phyloP scores from a whole-genome alignment of 202 grass and related monocot species.

The Tripidium arundinaceum region DNA sequence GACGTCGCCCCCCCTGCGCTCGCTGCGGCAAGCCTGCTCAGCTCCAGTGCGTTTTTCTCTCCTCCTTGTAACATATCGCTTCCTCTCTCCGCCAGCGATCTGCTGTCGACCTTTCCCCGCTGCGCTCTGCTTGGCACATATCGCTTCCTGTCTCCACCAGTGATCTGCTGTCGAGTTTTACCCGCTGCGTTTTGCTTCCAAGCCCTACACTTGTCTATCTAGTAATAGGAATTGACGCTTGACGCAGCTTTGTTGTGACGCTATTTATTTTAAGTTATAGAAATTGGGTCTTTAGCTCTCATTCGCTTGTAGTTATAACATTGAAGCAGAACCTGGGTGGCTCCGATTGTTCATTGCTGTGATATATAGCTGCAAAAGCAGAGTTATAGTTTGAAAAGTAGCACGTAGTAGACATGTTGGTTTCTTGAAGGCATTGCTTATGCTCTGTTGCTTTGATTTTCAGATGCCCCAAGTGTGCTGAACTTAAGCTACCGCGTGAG shows the following conservation, averaged over 20 bases:
- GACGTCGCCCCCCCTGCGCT: constrained; percentile 52
- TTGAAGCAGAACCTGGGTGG: background rate
- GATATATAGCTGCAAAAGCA: background rate
- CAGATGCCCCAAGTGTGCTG: constrained; percentile 84
- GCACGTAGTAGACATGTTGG: background rate
- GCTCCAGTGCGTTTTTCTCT: constrained; percentile 52
- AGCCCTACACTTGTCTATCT: background rate
- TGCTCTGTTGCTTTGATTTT: constrained; percentile 30
- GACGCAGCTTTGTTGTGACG: background rate
- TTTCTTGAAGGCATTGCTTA: background rate
- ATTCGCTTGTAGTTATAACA: background rate
- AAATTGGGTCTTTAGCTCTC: background rate
- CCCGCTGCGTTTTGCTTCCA: background rate
- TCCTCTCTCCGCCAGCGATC: background rate
- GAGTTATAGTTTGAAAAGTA: background rate
- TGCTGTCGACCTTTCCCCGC: background rate
- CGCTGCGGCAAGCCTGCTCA: constrained; percentile 84
- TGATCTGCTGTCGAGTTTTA: background rate
- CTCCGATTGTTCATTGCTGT: background rate
- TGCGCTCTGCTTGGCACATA: background rate
- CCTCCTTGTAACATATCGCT: background rate
- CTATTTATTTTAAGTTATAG: background rate
- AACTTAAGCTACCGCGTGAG: constrained; percentile 76
- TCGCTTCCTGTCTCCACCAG: too few species aligned
- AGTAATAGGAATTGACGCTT: background rate